Conservation (phyloP, 805 yeast species). For the Wickerhamiella azymoides region DNA sequence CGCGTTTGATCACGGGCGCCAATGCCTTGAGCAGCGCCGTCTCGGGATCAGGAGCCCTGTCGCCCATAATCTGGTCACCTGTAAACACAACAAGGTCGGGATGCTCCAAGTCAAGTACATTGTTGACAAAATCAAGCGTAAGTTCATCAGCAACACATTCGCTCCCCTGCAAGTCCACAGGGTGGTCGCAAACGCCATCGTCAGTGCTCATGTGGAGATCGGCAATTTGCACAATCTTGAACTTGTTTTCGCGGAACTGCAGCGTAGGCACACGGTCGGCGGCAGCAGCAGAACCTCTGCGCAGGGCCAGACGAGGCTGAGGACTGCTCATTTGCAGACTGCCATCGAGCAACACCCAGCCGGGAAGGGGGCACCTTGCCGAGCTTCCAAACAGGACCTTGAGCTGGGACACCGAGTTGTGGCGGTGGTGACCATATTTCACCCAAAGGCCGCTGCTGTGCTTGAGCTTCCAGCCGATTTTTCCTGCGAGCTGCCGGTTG, state of each 20-base stretch:
- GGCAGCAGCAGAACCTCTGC: slow-evolving; percentile 13
- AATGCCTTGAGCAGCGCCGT: slow-evolving; percentile 69
- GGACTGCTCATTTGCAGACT: slow-evolving; percentile 15
- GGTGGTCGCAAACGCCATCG: slow-evolving; percentile 62
- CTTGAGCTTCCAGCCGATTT: slow-evolving; percentile 25
- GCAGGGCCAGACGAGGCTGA: slow-evolving; percentile 22
- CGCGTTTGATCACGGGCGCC: slow-evolving; percentile 48
- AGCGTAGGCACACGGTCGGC: slow-evolving; percentile 10
- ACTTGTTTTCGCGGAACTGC: slow-evolving; percentile 25
- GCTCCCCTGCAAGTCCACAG: slow-evolving; percentile 15
- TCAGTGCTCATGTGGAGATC: slow-evolving; percentile 87
- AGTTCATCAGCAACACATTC: slow-evolving; percentile 66
- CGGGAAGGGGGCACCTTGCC: slow-evolving; percentile 62
- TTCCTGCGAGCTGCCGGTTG: slow-evolving; percentile 13
- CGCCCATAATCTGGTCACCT: slow-evolving; percentile 88
- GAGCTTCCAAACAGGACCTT: slow-evolving; percentile 62
- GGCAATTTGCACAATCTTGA: slow-evolving; percentile 77
- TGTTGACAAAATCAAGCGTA: slow-evolving; percentile 47
- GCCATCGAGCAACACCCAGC: slow-evolving; percentile 38
- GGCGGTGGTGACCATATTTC: slow-evolving; percentile 32
- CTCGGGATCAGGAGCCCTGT: slow-evolving; percentile 61
- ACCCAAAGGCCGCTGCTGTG: slow-evolving; percentile 43
- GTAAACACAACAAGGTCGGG: slow-evolving; percentile 81
- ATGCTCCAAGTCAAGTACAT: slow-evolving; percentile 53
- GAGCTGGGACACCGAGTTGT: slow-evolving; percentile 38